These are phyloP conservation scores for Suhomyces bribrorum DNA, from an alignment of 1,139 yeast genomes.

Conservation along the genomic window DNA sequence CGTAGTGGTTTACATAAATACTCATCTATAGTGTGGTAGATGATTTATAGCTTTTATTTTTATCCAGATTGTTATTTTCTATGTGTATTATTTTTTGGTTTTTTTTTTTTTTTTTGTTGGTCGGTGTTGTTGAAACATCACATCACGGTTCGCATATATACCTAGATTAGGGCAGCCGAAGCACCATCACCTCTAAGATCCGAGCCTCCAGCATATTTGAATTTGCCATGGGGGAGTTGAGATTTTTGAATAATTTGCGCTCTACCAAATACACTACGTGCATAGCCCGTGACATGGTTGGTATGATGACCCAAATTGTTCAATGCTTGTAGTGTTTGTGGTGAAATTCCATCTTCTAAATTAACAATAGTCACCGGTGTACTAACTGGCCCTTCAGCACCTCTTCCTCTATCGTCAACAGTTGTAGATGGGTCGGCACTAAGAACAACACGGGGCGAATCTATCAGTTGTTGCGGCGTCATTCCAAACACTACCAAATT, in stretches of 20 bases:
- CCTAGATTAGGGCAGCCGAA: slow-evolving; percentile 53
- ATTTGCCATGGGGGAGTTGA: slow-evolving; percentile 35
- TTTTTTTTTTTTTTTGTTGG: too few relatives aligned
- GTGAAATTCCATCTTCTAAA: slow-evolving; percentile 64
- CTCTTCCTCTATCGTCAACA: slow-evolving; percentile 55
- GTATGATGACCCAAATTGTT: slow-evolving; percentile 60
- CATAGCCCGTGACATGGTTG: slow-evolving; percentile 44
- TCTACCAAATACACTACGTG: slow-evolving; percentile 58
- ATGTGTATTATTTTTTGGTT: too few relatives aligned
- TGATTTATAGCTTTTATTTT: too few relatives aligned
- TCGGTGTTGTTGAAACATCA: too few relatives aligned
- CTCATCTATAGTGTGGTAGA: too few relatives aligned
- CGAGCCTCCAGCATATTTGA: slow-evolving; percentile 69
- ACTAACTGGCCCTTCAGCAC: slow-evolving; percentile 68
- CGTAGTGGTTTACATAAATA: too few relatives aligned
- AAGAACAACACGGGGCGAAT: slow-evolving; percentile 73
- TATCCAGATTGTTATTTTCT: too few relatives aligned
- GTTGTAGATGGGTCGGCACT: slow-evolving; percentile 47
- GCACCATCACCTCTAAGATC: slow-evolving; percentile 84
- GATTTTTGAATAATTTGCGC: slow-evolving; percentile 67
- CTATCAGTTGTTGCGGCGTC: slow-evolving; percentile 74
- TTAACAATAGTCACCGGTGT: slow-evolving; percentile 60
- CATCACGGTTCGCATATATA: background rate
- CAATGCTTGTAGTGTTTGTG: slow-evolving; percentile 45
- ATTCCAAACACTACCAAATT: slow-evolving; percentile 64